Percentiles rank a stretch among this genome's conserved stretches.
Evolutionary conservation across 2,329 filamentous ascomycete genomes (phyloP).

Genomic region (Sporothrix phasma): DNA sequence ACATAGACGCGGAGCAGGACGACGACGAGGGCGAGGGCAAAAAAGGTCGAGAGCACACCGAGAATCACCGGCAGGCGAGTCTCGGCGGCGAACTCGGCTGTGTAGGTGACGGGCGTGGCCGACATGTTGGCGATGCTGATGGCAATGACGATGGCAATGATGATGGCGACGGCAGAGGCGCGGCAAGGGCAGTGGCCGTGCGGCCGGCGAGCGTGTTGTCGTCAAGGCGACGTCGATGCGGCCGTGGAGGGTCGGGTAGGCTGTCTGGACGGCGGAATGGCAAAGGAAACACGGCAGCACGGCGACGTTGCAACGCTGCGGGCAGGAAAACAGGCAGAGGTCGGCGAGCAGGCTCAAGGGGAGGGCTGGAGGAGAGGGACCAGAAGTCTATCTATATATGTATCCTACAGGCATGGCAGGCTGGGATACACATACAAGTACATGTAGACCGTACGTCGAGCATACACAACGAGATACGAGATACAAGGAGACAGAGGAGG

Average conservation of each 20-base stretch:
- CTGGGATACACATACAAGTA: no score
- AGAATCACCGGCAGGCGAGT: conserved; percentile 22
- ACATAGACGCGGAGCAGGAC: conserved; percentile 10
- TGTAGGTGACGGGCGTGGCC: not conserved
- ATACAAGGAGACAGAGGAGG: not conserved
- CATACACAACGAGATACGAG: not conserved
- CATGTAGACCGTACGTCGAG: no score
- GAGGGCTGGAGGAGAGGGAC: not conserved
- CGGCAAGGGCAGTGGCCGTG: no score
- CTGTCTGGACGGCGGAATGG: no score
- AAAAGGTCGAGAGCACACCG: conserved; percentile 14
- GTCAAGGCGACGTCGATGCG: not conserved
- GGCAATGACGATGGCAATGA: not conserved
- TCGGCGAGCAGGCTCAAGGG: not conserved
- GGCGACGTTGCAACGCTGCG: not conserved
- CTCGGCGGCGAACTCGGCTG: conserved; percentile 21
- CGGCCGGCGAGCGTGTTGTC: no score
- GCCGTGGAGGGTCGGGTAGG: not conserved
- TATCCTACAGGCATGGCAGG: no score
- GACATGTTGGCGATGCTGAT: not conserved
- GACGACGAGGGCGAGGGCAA: not conserved
- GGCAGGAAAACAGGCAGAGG: not conserved
- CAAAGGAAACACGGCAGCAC: no score
- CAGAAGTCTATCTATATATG: no score
- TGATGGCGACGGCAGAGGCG: not conserved